Percentiles rank a stretch among this genome's conserved stretches.
Conservation (phyloP, 2,329 filamentous ascomycete species). For the Septoria linicola region DNA sequence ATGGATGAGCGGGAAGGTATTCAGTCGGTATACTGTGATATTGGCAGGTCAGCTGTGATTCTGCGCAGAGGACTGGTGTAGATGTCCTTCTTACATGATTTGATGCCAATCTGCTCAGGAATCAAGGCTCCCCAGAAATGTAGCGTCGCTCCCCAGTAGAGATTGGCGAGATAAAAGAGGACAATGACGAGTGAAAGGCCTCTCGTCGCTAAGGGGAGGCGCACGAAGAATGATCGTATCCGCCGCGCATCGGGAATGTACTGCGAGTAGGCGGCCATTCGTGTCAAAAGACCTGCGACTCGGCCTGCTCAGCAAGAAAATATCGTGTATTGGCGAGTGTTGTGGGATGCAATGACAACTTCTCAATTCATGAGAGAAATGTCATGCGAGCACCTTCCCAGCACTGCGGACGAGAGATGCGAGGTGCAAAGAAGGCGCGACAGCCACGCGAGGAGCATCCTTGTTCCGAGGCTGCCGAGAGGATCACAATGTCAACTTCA, state of each 20-base stretch:
- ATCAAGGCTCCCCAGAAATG: constrained; percentile 72
- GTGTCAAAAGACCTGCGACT: too few relatives aligned
- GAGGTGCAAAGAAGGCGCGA: too few relatives aligned
- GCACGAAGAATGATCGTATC: constrained; percentile 75
- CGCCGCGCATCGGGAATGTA: constrained; percentile 65
- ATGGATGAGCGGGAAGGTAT: constrained; percentile 89
- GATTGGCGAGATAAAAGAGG: constrained; percentile 65
- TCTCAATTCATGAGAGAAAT: neutral
- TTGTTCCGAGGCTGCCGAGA: too few relatives aligned
- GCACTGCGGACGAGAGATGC: too few relatives aligned
- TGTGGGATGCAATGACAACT: too few relatives aligned
- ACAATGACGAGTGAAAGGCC: constrained; percentile 65
- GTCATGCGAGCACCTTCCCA: constrained; percentile 7
- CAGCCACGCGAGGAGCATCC: too few relatives aligned
- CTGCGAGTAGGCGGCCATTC: constrained; percentile 12
- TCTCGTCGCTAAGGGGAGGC: constrained; percentile 86
- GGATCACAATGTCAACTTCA: too few relatives aligned
- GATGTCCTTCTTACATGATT: constrained; percentile 59
- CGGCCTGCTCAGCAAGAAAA: too few relatives aligned
- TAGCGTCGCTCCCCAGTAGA: constrained; percentile 66
- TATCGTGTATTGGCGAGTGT: too few relatives aligned
- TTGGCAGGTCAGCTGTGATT: neutral
- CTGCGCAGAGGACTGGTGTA: neutral
- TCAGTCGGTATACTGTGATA: constrained; percentile 77
- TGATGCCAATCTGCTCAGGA: constrained; percentile 70